Conservation (phyloP, 2,329 filamentous ascomycete species). For the Arthrocladium fulminans region DNA sequence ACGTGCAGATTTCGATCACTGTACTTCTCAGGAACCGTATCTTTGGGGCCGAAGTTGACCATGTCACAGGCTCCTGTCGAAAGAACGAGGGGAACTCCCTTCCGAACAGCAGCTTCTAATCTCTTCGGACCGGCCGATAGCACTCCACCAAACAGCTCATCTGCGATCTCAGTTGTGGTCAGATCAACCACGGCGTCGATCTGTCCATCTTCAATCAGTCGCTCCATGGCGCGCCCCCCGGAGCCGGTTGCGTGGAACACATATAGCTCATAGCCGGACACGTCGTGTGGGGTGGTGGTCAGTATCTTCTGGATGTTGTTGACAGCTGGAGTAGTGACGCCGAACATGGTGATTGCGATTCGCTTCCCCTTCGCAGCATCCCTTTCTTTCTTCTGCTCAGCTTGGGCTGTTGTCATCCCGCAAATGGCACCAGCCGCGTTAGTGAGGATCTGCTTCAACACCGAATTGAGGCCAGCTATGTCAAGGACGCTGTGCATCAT, state of each 20-base stretch:
- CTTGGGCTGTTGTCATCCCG: constrained; percentile 48
- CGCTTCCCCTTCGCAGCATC: constrained; percentile 32
- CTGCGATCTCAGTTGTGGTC: constrained; percentile 62
- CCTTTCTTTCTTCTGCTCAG: constrained; percentile 9
- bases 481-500: constrained; percentile 66
- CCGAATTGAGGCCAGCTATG: constrained; percentile 54
- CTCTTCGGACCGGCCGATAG: constrained; percentile 51
- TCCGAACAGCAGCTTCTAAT: constrained; percentile 48
- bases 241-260: constrained; percentile 63
- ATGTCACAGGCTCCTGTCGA: constrained; percentile 51
- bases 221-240: constrained; percentile 61
- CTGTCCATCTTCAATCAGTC: constrained; percentile 47
- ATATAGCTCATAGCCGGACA: constrained; percentile 46
- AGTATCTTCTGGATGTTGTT: constrained; percentile 41
- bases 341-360: constrained; percentile 64
- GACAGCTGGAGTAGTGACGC: constrained; percentile 60
- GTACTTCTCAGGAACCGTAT: constrained; percentile 50
- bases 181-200: constrained; percentile 60
- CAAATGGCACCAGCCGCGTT: constrained; percentile 56
- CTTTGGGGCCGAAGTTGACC: constrained; percentile 53
- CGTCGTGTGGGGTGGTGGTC: constrained; percentile 19
- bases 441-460: constrained; percentile 49
- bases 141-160: constrained; percentile 54
- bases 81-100: constrained; percentile 51
- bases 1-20: constrained; percentile 45